Conservation (phyloP, 2,329 filamentous ascomycete species). For the Pezicula radicicola region DNA sequence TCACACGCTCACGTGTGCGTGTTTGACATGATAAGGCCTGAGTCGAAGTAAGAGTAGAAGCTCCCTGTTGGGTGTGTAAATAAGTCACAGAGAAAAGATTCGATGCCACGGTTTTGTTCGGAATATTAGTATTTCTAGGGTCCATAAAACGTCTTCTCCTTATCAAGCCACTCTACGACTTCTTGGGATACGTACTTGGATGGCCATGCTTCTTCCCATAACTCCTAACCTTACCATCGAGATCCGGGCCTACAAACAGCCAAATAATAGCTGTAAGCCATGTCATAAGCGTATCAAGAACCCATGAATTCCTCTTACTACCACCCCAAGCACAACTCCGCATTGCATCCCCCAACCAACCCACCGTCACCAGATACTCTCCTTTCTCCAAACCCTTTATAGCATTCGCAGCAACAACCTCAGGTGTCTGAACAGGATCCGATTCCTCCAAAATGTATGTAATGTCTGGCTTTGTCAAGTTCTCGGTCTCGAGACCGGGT, state of each 20-base stretch:
- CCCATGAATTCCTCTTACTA: slow-evolving; percentile 53
- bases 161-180: background rate
- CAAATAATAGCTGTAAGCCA: slow-evolving; percentile 53
- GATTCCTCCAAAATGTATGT: slow-evolving; percentile 76
- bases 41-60: too few relatives aligned
- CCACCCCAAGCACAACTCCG: slow-evolving; percentile 57
- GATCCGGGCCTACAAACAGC: slow-evolving; percentile 53
- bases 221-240: slow-evolving; percentile 55
- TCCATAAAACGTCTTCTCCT: too few relatives aligned
- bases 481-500: slow-evolving; percentile 73
- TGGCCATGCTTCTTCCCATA: slow-evolving; percentile 58
- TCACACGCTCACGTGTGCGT: too few relatives aligned
- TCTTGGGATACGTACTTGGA: slow-evolving; percentile 39
- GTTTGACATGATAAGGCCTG: too few relatives aligned
- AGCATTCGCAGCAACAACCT: slow-evolving; percentile 68
- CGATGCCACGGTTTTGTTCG: too few relatives aligned
- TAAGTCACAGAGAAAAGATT: too few relatives aligned
- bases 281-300: slow-evolving; percentile 56
- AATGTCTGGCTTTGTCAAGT: slow-evolving; percentile 74
- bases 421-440: slow-evolving; percentile 77
- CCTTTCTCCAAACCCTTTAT: slow-evolving; percentile 77
- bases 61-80: too few relatives aligned
- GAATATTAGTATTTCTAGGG: too few relatives aligned
- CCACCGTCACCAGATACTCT: slow-evolving; percentile 75
- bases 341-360: slow-evolving; percentile 70